Evolutionary conservation across 2,329 filamentous ascomycete species (phyloP), one percentile per base, ranked within the genome.

Genomic region (Chalara sp.): DNA sequence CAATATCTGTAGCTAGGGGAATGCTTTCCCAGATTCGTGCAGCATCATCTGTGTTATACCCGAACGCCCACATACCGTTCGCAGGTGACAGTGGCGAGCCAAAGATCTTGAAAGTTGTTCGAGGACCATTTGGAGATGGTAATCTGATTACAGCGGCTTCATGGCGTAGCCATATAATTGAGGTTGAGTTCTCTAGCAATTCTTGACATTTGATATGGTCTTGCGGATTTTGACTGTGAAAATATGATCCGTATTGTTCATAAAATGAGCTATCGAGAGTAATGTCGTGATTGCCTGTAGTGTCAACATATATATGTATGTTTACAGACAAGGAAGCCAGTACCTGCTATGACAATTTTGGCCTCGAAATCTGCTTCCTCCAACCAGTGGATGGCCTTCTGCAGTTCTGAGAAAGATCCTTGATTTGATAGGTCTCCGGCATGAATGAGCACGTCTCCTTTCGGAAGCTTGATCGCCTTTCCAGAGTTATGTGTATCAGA

Each of bases 391-490:
- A 86, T 72, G 0, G 79, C 76, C 59, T 77, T 83, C 46, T 76
- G 74, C 13, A 89, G 70, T 68, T 83, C 80, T 6, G 70, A 71
- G 56, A 72, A 71, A 56, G 71, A 83, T 12, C 87, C 87, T 62
- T 86, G 81, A 63, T 89, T 89, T 4, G 86, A 88, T 57, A 91
- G 67, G 63, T 91, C 87, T 6, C 87, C 86, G 1, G 86, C 86
- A 62, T 89, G 86, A 46, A 90, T 82, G 33, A 91, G 72, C 6
- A 91, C 79, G 63, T 91, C 85, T 40, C 86, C 87, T 28, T 75
- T 75, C 0, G 87, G 86, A 1, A 89, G 74, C 59, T 80, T 83
- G 58, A 79, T 72, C 2, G 74, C 74, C 57, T 72, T 66, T 47
- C 62, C 56, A 10, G 69, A 75, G 63, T 87, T 87, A 67, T 90